These are phyloP conservation scores for Oryza coarctata DNA, from an alignment of 176 grass and related monocot genomes.

Conservation along the genomic window DNA sequence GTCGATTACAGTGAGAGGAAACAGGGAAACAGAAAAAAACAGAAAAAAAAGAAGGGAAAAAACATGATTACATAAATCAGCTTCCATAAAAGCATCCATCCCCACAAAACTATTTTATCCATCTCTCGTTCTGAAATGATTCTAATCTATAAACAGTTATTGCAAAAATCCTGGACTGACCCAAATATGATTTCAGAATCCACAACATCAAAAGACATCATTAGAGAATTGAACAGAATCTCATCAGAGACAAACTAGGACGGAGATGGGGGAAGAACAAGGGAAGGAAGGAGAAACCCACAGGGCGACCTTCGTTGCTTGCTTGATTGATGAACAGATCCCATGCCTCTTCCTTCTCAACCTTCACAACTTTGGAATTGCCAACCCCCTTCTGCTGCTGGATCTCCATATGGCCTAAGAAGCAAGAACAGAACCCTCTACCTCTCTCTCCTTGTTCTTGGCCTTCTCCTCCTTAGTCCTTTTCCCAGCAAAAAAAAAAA, in stretches of 20 bases:
- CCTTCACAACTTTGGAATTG: conserved; percentile 71
- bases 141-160: neutral
- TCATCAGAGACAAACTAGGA: neutral
- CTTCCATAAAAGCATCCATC: neutral
- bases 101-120: neutral
- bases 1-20: neutral
- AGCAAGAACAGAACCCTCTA: conserved; percentile 12
- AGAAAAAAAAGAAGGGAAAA: neutral
- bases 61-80: neutral
- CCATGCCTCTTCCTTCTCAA: conserved; percentile 74
- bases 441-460: conserved; percentile 2
- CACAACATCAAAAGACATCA: neutral
- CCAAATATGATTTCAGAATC: neutral
- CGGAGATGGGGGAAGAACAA: neutral
- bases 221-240: neutral
- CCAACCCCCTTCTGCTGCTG: conserved; percentile 42
- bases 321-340: conserved; percentile 65
- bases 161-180: neutral
- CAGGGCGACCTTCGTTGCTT: conserved; percentile 60
- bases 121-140: neutral
- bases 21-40: neutral
- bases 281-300: conserved; percentile 41
- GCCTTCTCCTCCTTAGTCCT: neutral
- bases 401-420: conserved; percentile 41
- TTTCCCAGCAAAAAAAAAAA: neutral